Conservation (phyloP, 2,329 filamentous ascomycete genomes). For the Fusarium hainanense region DNA sequence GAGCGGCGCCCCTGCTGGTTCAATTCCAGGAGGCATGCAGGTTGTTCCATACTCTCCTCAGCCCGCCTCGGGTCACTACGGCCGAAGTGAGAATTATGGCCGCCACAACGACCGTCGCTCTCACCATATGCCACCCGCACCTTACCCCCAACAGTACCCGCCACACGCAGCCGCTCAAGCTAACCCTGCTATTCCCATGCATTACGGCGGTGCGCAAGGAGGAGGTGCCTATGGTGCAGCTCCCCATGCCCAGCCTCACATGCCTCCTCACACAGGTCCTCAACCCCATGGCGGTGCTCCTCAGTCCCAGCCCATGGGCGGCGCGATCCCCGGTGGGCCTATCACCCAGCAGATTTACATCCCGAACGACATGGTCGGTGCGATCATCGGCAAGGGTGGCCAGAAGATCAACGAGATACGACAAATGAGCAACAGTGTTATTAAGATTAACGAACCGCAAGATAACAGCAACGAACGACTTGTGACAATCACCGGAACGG, state of each 20-base stretch:
- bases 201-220: conserved; percentile 81
- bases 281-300: conserved; percentile 72
- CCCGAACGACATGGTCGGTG: conserved; percentile 99
- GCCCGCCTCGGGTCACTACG: conserved; percentile 90
- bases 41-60: conserved; percentile 98
- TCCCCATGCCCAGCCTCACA: conserved; percentile 79
- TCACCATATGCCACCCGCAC: conserved; percentile 80
- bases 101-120: conserved; percentile 78
- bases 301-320: conserved; percentile 79
- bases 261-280: conserved; percentile 68
- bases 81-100: conserved; percentile 85
- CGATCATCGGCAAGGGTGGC: conserved; percentile 98
- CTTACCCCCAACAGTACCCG: conserved; percentile 77
- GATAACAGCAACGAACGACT: conserved; percentile 98
- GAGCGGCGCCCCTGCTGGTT: conserved; percentile 90
- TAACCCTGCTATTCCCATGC: conserved; percentile 74
- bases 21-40: conserved; percentile 97
- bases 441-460: conserved; percentile 99
- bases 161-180: conserved; percentile 70
- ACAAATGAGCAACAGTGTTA: conserved; percentile 95
- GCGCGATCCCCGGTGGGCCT: conserved; percentile 68
- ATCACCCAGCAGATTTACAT: conserved; percentile 99
- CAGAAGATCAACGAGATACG: conserved; percentile 99
- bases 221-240: conserved; percentile 78
- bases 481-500: conserved; percentile 96